Conservation (phyloP, 768 basidiomycete species). For the Mycena belliarum region DNA sequence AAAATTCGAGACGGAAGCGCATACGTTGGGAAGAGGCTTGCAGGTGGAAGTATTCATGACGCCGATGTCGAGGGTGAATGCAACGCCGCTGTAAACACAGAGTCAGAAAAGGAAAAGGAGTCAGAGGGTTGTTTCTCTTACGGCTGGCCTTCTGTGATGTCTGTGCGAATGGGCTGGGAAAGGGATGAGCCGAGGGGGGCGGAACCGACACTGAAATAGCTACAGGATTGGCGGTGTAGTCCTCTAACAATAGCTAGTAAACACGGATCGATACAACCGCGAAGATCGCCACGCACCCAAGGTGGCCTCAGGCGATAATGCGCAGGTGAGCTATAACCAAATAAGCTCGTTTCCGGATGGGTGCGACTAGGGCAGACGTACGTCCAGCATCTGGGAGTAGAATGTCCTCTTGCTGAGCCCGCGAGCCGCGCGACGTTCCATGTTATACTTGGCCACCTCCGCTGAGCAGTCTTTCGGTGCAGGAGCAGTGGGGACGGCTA, state of each 20-base stretch:
- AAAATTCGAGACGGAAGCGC: not conserved
- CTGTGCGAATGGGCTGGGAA: constrained; percentile 25
- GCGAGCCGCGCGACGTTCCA: constrained; percentile 19
- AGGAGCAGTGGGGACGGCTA: constrained; percentile 15
- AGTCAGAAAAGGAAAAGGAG: not conserved
- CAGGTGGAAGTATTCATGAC: constrained; percentile 39
- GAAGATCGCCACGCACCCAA: constrained; percentile 9
- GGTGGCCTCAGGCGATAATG: constrained; percentile 24
- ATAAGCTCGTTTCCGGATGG: not conserved
- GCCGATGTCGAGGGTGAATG: constrained; percentile 39
- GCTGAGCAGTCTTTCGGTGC: constrained; percentile 25
- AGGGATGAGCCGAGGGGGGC: not conserved
- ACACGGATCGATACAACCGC: not conserved
- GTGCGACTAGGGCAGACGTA: not conserved
- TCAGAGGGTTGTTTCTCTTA: constrained; percentile 8
- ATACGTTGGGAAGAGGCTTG: constrained; percentile 33
- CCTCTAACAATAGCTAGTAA: constrained; percentile 1
- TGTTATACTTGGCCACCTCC: constrained; percentile 19
- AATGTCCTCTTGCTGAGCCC: constrained; percentile 24
- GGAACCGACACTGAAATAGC: no score
- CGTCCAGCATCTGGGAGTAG: constrained; percentile 25
- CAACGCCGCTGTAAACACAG: constrained; percentile 30
- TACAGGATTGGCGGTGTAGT: constrained; percentile 24
- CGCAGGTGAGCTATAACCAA: constrained; percentile 23
- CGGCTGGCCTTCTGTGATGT: constrained; percentile 32